Percentiles rank a stretch among this genome's conserved stretches.
Evolutionary conservation across 2,329 filamentous ascomycete species (phyloP).

Genomic region (Sclerotinia minor): DNA sequence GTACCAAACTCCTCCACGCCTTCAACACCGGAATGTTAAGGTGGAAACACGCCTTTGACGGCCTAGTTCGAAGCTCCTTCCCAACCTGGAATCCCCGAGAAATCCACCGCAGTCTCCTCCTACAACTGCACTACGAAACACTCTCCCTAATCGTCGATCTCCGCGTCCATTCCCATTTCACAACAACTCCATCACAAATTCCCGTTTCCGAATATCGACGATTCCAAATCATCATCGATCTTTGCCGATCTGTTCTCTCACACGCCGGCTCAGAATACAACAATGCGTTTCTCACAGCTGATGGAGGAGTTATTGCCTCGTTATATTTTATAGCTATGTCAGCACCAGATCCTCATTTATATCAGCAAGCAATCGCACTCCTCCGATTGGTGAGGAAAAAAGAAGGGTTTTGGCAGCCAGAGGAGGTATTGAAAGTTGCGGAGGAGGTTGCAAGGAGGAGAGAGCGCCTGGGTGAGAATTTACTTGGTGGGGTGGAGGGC

Average conservation of each 20-base stretch:
- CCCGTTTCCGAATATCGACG: conserved; percentile 5
- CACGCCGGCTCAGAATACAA: background rate
- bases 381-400: conserved; percentile 25
- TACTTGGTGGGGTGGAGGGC: background rate
- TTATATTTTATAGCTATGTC: conserved; percentile 32
- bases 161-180: conserved; percentile 4
- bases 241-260: conserved; percentile 22
- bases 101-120: conserved; percentile 17
- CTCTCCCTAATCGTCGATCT: conserved; percentile 16
- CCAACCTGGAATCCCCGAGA: background rate
- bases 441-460: conserved; percentile 24
- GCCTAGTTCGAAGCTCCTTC: background rate
- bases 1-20: conserved; percentile 23
- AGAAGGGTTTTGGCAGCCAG: conserved; percentile 31
- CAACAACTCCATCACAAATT: background rate
- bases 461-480: background rate
- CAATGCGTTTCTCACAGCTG: conserved; percentile 21
- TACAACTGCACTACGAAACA: conserved; percentile 6
- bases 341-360: conserved; percentile 12
- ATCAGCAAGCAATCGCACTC: conserved; percentile 29
- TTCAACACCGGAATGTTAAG: conserved; percentile 10
- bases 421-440: conserved; percentile 25
- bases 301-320: conserved; percentile 29
- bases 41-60: conserved; percentile 20
- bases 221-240: conserved; percentile 22